Base-by-base conservation (phyloP, 1,139 yeast species). In the Pichia sp. region DNA sequence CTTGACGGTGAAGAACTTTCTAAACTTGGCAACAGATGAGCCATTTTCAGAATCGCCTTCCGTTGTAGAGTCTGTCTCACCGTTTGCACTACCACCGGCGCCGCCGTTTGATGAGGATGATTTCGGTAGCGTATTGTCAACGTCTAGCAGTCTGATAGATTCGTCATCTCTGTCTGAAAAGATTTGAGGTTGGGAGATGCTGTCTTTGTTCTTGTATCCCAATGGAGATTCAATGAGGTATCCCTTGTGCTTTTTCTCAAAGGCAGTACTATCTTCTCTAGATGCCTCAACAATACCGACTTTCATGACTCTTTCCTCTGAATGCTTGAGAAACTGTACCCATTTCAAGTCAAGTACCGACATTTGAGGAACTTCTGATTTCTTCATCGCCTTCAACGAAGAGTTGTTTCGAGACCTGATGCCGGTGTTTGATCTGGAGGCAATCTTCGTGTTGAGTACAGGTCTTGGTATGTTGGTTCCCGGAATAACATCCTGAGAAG, bases 221-320 rank as follows among this genome's bases (percentile, higher is more conserved):
- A 77, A 59, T 1, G 85, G 84, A 1, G 85, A 70, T 41, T 77
- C 82, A 32, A 72, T 74, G 16, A 80, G 52, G 38, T 66, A 58
- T 0, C 83, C 85, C 47, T 64, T 69, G 42, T 70, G 64, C 46
- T 68, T 77, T 49, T 64, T 72, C 41, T 80, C 85, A 47, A 82
- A 69, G 0, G 43, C 30, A 3, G 71, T 79, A 0, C 77, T 73
- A 0, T 61, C 40, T 14, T 47, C 53, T 27, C 67, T 60, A 13
- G 55, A 51, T 5, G 74, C 59, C 18, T 46, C 46, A 6, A 56
- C 53, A 26, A 64, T 63, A 0, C 93, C 96, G 15, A 74, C 69
- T 44, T 74, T 74, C 34, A 86, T 48, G 1, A 87, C 69, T 38
- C 94, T 67, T 57, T 88, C 97, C 35, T 81, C 79, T 2, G 72